Base-by-base conservation (phyloP, 2,329 filamentous ascomycete species). In the Trichophyton schoenleinii region DNA sequence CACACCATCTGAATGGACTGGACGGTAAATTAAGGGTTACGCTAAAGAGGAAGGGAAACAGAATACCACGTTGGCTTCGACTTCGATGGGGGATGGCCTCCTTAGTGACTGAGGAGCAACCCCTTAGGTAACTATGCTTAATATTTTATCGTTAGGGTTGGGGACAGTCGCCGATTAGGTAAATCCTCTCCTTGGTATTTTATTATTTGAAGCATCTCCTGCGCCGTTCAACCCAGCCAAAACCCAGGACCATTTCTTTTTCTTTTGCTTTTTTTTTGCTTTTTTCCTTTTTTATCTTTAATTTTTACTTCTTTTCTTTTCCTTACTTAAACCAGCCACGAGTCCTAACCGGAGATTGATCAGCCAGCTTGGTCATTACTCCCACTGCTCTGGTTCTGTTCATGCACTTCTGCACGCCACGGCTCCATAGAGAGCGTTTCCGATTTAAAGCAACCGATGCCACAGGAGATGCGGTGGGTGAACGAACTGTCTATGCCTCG, bases 321-420 rank as follows among this genome's bases (percentile, higher is more conserved):
- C 41, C 41, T 44, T 44, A n/a, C 41, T 44, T 44, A 38, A 38
- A 38, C 11, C 34, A 38, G 34, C 46, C 46, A 52, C 49, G 22
- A 53, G 49, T 53, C 49, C 49, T 53, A 25, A 53, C 28, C 25
- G 22, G 28, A 53, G 20, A 31, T 34, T 53, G 49, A 34, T 53
- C 49, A 53, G 13, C 49, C 11, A 38, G 18, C 25, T 53, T 22
- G 49, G 22, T 53, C 22, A 25, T 15, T 53, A 28, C 49, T 53
- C 18, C 49, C 49, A 53, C 49, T 25, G 49, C 28, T 53, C 49
- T 53, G 49, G 49, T 34, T 28, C 49, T 53, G 49, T 34, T 34
- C 49, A 53, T 53, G 49, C 49, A 25, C 49, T 34, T 53, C 49
- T 53, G 49, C 28, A 34, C 49, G 49, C 49, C 49, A 53, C 49